Conservation (phyloP, 2,329 filamentous ascomycete genomes). For the Cryoendolithus antarcticus region DNA sequence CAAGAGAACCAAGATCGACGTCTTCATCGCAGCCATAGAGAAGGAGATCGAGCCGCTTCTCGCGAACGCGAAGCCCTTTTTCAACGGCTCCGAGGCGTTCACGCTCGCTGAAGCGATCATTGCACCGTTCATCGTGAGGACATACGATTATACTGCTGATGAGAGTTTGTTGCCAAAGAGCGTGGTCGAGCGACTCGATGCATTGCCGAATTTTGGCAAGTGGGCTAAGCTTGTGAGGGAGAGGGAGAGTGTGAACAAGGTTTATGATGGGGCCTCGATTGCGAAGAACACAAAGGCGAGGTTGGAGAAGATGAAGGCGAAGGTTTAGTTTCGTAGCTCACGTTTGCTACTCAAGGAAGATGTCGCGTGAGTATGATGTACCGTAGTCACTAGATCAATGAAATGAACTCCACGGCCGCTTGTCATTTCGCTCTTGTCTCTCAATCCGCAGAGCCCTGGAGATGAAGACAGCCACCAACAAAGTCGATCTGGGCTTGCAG, state of each 20-base stretch:
- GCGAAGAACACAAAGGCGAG: slow-evolving; percentile 32
- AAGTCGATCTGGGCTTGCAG: too few species aligned
- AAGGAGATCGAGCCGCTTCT: slow-evolving; percentile 67
- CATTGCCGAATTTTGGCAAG: slow-evolving; percentile 42
- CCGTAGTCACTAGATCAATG: too few species aligned
- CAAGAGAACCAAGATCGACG: slow-evolving; percentile 35
- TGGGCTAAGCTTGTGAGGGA: slow-evolving; percentile 18
- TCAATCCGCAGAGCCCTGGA: too few species aligned
- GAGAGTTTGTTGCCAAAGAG: slow-evolving; percentile 41
- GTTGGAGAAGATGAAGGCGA: slow-evolving; percentile 22
- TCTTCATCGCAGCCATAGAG: slow-evolving; percentile 42
- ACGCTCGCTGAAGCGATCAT: slow-evolving; percentile 58
- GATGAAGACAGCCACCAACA: too few species aligned
- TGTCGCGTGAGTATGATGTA: too few species aligned
- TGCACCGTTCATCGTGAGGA: slow-evolving; percentile 55
- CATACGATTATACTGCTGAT: slow-evolving; percentile 43
- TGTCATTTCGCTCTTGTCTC: too few species aligned
- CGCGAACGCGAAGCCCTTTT: slow-evolving; percentile 31
- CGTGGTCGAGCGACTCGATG: slow-evolving; percentile 36
- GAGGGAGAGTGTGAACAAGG: slow-evolving; percentile 49
- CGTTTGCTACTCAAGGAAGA: too few species aligned
- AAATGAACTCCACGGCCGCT: too few species aligned
- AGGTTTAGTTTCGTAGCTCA: slow-evolving; percentile 1
- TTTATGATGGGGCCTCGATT: slow-evolving; percentile 44
- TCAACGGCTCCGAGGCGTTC: slow-evolving; percentile 35